A percentile compares a stretch with the other conserved stretches of the same genome.
These are phyloP conservation scores for Chlorella sp. DNA, from an alignment of 139 green algal genomes.

Conservation along the genomic window DNA sequence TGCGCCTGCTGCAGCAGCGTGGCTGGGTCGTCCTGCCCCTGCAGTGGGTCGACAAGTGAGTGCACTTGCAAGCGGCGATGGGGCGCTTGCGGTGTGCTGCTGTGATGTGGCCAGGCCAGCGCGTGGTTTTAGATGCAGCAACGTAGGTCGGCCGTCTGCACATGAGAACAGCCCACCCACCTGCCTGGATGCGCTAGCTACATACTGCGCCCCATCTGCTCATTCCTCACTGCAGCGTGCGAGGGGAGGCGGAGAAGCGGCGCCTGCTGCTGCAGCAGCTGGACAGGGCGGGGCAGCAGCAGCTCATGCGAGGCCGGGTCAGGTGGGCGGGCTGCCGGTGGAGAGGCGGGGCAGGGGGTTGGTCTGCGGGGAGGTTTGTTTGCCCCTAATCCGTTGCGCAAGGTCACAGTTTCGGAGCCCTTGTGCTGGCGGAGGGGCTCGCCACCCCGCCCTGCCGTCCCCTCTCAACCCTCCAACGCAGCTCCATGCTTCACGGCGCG, in stretches of 20 bases:
- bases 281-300: constrained; percentile 32
- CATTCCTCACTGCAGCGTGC: not conserved
- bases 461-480: not conserved
- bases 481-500: constrained; percentile 42
- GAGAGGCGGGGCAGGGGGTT: not conserved
- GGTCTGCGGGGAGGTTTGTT: not conserved
- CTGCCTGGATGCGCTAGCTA: not conserved
- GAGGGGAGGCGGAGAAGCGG: constrained; percentile 31
- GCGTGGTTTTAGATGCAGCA: too few relatives aligned
- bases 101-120: too few relatives aligned
- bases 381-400: not conserved
- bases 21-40: constrained; percentile 40
- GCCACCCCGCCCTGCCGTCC: too few relatives aligned
- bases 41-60: constrained; percentile 37
- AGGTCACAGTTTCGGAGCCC: not conserved
- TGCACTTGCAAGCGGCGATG: not conserved
- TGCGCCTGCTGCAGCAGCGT: constrained; percentile 39
- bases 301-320: constrained; percentile 42
- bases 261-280: constrained; percentile 39
- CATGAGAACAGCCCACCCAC: not conserved
- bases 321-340: not conserved
- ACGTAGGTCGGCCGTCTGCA: too few relatives aligned
- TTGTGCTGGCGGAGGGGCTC: too few relatives aligned
- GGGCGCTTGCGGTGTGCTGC: too few relatives aligned
- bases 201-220: not conserved